These are phyloP conservation scores for Boletus sensibilis DNA, from an alignment of 768 basidiomycete species.

Conservation along the genomic window DNA sequence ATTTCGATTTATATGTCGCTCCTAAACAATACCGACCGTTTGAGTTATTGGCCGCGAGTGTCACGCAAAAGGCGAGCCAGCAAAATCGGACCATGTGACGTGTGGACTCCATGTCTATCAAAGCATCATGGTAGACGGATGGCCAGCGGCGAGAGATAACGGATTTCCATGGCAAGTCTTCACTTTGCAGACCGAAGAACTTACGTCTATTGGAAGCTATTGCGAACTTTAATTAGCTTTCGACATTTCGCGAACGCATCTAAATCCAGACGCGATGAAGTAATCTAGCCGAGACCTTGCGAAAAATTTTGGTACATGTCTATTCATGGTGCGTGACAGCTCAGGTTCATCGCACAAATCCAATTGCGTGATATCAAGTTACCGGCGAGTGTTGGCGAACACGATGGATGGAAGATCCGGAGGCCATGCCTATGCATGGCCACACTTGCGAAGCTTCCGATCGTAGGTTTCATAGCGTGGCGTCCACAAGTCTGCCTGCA, in stretches of 20 bases:
- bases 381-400: slow-evolving; percentile 14
- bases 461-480: slow-evolving; percentile 13
- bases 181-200: neutral
- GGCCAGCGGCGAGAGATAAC: neutral
- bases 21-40: neutral
- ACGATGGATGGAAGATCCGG: slow-evolving; percentile 26
- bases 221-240: neutral
- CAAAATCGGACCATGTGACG: neutral
- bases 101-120: neutral
- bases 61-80: neutral
- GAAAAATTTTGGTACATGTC: neutral
- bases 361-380: slow-evolving; percentile 14
- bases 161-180: neutral
- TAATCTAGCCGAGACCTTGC: slow-evolving; percentile 8
- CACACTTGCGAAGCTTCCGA: slow-evolving; percentile 2
- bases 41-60: neutral
- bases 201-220: slow-evolving; percentile 7
- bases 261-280: slow-evolving; percentile 8
- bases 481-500: slow-evolving; percentile 28
- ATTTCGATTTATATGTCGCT: neutral
- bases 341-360: slow-evolving; percentile 3
- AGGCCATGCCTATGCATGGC: slow-evolving; percentile 15
- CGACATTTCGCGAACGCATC: neutral
- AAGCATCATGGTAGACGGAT: neutral
- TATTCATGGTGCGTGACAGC: neutral